Conservation (phyloP, 164 flowering plant genomes). For the grape (Vitis vinifera) region ASM3070453v1 NC_081810.1:22898001-22898500, state of each 20-base stretch:
- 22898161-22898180: constrained; percentile 68
- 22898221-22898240: constrained; percentile 46
- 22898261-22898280: constrained; percentile 57
- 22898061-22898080: constrained; percentile 58
- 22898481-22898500: constrained; percentile 73
- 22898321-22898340: constrained; percentile 36
- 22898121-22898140: constrained; percentile 49
- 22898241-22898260: constrained; percentile 37
- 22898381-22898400: constrained; percentile 39
- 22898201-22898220: constrained; percentile 62
- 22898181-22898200: constrained; percentile 88
- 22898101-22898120: constrained; percentile 85
- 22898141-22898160: constrained; percentile 56
- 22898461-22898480: constrained; percentile 49
- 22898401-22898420: constrained; percentile 76
- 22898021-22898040: constrained; percentile 33
- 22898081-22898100: constrained; percentile 69
- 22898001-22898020: constrained; percentile 59
- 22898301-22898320: constrained; percentile 62
- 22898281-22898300: constrained; percentile 78
- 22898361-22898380: constrained; percentile 62
- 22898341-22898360: constrained; percentile 59
- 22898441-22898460: constrained; percentile 48
- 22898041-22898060: constrained; percentile 65
- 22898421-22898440: constrained; percentile 64